These are phyloP conservation scores for Cercophora scortea DNA, from an alignment of 495 filamentous ascomycete species.

Conservation along the genomic window DNA sequence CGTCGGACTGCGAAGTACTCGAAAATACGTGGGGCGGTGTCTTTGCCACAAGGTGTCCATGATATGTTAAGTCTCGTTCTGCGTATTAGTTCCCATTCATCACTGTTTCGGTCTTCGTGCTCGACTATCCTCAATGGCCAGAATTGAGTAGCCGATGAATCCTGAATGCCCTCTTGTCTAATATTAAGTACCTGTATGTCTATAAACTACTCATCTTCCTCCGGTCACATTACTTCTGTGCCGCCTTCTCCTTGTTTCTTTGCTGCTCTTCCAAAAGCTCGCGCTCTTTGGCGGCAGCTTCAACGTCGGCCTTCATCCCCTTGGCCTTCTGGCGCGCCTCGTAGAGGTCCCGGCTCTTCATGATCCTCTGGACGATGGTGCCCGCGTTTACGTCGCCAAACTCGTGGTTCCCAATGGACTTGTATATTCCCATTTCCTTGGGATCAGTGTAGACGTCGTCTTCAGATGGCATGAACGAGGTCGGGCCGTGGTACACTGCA, in stretches of 20 bases:
- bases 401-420: slow-evolving; percentile 60
- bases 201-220: too few species aligned
- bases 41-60: too few species aligned
- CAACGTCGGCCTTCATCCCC: slow-evolving; percentile 69
- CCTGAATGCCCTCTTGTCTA: too few species aligned
- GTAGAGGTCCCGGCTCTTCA: slow-evolving; percentile 75
- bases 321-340: slow-evolving; percentile 87
- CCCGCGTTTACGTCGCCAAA: slow-evolving; percentile 86
- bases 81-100: too few species aligned
- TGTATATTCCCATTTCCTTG: slow-evolving; percentile 72
- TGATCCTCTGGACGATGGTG: slow-evolving; percentile 83
- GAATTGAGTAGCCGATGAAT: too few species aligned
- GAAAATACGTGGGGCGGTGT: too few species aligned
- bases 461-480: slow-evolving; percentile 77
- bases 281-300: slow-evolving; percentile 49
- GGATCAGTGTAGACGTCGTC: slow-evolving; percentile 80
- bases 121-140: too few species aligned
- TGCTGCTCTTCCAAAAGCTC: slow-evolving; percentile 50
- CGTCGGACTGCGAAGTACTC: too few species aligned
- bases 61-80: too few species aligned
- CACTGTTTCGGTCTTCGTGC: too few species aligned
- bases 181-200: too few species aligned
- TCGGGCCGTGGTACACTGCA: slow-evolving; percentile 91
- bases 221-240: not conserved
- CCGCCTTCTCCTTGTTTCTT: slow-evolving; percentile 26